Percentiles rank a stretch among this genome's conserved stretches.
These are phyloP conservation scores for Nemania sp. DNA, from an alignment of 2,329 filamentous ascomycete genomes.

Conservation along the genomic window DNA sequence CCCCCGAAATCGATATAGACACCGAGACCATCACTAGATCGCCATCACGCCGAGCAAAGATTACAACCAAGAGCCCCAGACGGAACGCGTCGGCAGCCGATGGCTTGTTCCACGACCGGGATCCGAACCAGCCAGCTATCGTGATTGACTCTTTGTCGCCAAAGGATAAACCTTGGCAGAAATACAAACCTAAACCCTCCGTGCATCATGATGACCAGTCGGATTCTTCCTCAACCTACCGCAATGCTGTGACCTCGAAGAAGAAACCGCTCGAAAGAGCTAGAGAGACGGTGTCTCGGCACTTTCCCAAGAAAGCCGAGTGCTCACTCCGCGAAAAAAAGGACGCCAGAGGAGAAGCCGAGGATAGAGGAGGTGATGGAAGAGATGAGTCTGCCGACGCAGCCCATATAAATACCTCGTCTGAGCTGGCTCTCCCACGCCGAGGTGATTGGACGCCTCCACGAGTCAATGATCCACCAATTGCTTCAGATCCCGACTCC, in stretches of 20 bases:
- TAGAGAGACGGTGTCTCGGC: constrained; percentile 39
- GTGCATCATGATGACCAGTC: constrained; percentile 5
- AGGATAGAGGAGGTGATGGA: no score
- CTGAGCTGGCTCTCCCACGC: constrained; percentile 57
- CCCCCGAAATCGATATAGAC: constrained; percentile 41
- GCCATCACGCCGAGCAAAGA: constrained; percentile 31
- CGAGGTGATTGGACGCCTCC: constrained; percentile 72
- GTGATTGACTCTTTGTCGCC: constrained; percentile 35
- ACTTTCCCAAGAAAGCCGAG: constrained; percentile 29
- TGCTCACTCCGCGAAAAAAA: constrained; percentile 13
- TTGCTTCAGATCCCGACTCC: constrained; percentile 40
- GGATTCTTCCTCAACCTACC: background rate
- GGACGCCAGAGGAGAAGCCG: background rate
- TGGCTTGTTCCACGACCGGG: constrained; percentile 15
- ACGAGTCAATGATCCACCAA: constrained; percentile 45
- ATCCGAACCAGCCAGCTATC: constrained; percentile 17
- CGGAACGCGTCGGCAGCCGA: constrained; percentile 19
- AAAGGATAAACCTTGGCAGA: constrained; percentile 45
- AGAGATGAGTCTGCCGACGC: background rate
- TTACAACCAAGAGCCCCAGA: constrained; percentile 18
- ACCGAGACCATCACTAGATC: constrained; percentile 36
- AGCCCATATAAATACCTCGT: background rate
- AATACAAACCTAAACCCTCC: constrained; percentile 34
- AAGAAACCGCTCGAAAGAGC: constrained; percentile 30
- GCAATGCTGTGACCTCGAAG: background rate